phyloP scores from a whole-genome alignment of 371 early-diverging fungal species.

The Mycotypha africana region DNA sequence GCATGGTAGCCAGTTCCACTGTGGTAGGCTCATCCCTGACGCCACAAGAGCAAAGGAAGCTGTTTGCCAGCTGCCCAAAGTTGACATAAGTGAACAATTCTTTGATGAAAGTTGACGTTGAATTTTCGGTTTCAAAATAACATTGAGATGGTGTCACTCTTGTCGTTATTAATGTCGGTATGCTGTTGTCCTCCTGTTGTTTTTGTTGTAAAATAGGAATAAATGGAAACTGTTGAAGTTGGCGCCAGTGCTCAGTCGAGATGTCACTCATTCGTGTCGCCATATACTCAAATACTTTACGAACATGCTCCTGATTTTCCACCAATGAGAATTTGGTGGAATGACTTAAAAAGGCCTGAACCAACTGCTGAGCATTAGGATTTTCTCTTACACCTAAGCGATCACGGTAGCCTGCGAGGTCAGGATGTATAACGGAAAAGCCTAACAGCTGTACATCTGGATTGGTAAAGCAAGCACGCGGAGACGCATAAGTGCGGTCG shows the following conservation, averaged over 20 bases:
- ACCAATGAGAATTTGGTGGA: no score
- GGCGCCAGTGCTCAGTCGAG: slow-evolving; percentile 46
- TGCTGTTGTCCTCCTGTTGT: no score
- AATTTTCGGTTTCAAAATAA: slow-evolving; percentile 56
- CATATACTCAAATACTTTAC: slow-evolving; percentile 64
- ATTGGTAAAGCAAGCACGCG: slow-evolving; percentile 60
- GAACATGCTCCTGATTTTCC: slow-evolving; percentile 39
- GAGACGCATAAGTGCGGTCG: slow-evolving; percentile 40
- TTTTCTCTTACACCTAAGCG: slow-evolving; percentile 66
- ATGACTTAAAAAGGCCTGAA: slow-evolving; percentile 38
- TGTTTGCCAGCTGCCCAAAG: slow-evolving; percentile 69
- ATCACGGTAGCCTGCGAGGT: slow-evolving; percentile 49
- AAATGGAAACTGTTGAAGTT: slow-evolving; percentile 45
- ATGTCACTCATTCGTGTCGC: slow-evolving; percentile 60
- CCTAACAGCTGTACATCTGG: slow-evolving; percentile 59
- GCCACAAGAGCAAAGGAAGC: slow-evolving; percentile 81
- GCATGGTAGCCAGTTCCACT: slow-evolving; percentile 63
- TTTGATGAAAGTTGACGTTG: slow-evolving; percentile 30
- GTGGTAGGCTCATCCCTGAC: slow-evolving; percentile 83
- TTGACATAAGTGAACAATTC: slow-evolving; percentile 66
- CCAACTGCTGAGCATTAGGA: slow-evolving; percentile 46
- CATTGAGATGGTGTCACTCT: slow-evolving; percentile 47
- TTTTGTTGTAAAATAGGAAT: no score
- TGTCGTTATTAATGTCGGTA: no score
- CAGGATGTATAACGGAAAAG: slow-evolving; percentile 58